Conservation (phyloP, 768 basidiomycete species). For the Tylopilus rubrobrunneus region DNA sequence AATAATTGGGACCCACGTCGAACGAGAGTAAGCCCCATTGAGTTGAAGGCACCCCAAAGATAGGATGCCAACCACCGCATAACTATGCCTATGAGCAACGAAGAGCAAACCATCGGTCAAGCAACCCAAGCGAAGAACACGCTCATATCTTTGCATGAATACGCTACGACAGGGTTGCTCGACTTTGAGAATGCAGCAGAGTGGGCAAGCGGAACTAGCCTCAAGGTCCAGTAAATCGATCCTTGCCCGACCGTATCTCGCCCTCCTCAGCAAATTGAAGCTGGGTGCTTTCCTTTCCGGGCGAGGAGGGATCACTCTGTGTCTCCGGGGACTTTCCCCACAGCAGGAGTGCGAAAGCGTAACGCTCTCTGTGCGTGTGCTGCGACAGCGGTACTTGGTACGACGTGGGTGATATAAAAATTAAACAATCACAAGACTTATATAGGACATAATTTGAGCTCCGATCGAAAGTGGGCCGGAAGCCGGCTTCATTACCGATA, state of each 20-base stretch:
- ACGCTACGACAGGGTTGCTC: conserved; percentile 38
- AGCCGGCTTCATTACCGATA: not conserved
- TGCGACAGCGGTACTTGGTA: conserved; percentile 84
- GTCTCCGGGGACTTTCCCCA: conserved; percentile 95
- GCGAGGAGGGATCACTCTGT: conserved; percentile 59
- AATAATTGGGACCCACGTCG: conserved; percentile 47
- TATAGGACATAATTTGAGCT: conserved; percentile 13
- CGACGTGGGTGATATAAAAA: conserved; percentile 40
- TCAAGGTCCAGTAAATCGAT: conserved; percentile 35
- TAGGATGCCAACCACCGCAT: conserved; percentile 66
- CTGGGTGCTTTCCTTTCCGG: conserved; percentile 68
- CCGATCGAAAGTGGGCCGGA: conserved; percentile 16
- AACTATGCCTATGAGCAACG: conserved; percentile 87
- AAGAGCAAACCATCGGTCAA: conserved; percentile 36
- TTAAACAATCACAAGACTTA: conserved; percentile 22
- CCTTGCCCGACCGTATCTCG: conserved; percentile 47
- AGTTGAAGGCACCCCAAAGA: conserved; percentile 52
- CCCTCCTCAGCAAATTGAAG: conserved; percentile 64
- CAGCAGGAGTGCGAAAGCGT: conserved; percentile 53
- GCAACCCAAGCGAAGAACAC: conserved; percentile 44
- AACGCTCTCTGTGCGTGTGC: conserved; percentile 64
- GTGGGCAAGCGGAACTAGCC: conserved; percentile 45
- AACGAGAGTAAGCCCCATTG: conserved; percentile 91
- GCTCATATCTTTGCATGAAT: conserved; percentile 78
- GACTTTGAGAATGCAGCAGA: conserved; percentile 48